Evolutionary conservation across 495 filamentous ascomycete genomes (phyloP).

Genomic region (Podospora appendiculata): DNA sequence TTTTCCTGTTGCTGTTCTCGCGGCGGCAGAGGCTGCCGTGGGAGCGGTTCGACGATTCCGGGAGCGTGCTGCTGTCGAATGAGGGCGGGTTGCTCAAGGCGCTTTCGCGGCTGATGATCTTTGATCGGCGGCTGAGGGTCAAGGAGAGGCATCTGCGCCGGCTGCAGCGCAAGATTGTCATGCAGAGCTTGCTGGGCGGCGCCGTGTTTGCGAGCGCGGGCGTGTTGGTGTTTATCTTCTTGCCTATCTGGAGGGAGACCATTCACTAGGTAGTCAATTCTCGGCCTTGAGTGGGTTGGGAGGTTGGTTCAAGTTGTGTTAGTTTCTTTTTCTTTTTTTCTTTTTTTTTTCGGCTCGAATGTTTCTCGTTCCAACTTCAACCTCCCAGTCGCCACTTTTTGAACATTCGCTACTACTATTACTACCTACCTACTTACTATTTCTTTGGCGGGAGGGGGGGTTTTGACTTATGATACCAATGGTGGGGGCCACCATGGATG

Average conservation of each 20-base stretch:
- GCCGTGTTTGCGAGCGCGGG: slow-evolving; percentile 25
- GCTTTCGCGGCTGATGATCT: slow-evolving; percentile 33
- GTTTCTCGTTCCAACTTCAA: too few relatives aligned
- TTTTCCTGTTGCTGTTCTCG: slow-evolving; percentile 35
- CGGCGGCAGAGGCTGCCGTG: slow-evolving; percentile 31
- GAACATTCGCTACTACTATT: too few relatives aligned
- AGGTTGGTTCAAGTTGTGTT: not conserved
- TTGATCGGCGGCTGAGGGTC: slow-evolving; percentile 32
- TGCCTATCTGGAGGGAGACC: slow-evolving; percentile 33
- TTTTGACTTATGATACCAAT: too few relatives aligned
- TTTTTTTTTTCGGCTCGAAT: too few relatives aligned
- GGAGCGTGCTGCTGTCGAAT: slow-evolving; percentile 1
- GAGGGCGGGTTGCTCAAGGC: slow-evolving; percentile 9
- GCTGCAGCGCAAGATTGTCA: slow-evolving; percentile 32
- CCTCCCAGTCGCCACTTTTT: too few relatives aligned
- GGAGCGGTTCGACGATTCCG: slow-evolving; percentile 31
- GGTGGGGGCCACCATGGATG: too few relatives aligned
- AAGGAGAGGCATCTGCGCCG: slow-evolving; percentile 29
- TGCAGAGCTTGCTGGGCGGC: slow-evolving; percentile 31
- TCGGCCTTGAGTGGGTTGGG: too few relatives aligned
- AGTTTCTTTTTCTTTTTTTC: not conserved
- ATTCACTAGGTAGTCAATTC: not conserved
- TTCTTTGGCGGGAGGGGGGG: too few relatives aligned
- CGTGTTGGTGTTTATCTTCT: slow-evolving; percentile 27
- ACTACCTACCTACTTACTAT: too few relatives aligned